These are phyloP conservation scores for Clathrus columnatus DNA, from an alignment of 768 basidiomycete species.

Conservation along the genomic window DNA sequence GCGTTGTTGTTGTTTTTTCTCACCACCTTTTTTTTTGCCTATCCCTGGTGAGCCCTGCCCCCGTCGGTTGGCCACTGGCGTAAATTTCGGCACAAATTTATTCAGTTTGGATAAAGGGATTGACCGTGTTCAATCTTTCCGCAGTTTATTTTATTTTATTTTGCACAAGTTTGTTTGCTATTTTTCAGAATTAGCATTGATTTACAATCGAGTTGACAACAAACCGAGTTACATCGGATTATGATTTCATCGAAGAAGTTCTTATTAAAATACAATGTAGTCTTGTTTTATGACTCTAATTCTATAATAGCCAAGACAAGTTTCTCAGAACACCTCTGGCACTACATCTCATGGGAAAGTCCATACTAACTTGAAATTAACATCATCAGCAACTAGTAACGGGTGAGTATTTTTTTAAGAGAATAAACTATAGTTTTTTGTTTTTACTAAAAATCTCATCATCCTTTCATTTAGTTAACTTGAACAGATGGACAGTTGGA, in stretches of 20 bases:
- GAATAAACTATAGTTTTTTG: not conserved
- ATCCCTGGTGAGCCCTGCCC: conserved; percentile 17
- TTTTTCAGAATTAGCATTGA: not conserved
- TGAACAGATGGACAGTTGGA: no score
- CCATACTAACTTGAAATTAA: not conserved
- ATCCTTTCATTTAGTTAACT: no score
- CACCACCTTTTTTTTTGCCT: conserved; percentile 8
- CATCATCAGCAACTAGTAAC: not conserved
- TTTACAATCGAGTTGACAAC: not conserved
- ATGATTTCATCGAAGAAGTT: not conserved
- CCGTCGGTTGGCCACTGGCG: not conserved
- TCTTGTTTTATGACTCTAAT: not conserved
- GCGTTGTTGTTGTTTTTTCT: conserved; percentile 63
- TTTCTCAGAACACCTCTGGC: no score
- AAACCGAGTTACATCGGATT: not conserved
- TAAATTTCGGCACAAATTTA: no score
- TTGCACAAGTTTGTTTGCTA: not conserved
- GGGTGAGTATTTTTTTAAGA: not conserved
- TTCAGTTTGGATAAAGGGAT: not conserved
- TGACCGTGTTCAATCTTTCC: not conserved
- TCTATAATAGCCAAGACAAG: no score
- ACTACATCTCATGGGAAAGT: not conserved
- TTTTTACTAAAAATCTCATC: not conserved
- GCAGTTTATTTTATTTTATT: not conserved
- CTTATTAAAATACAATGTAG: not conserved